Percentiles rank a stretch among this genome's conserved stretches.
These are phyloP conservation scores for Cryptococcus wingfieldii DNA, from an alignment of 1,284 basidiomycete genomes.

Conservation along the genomic window DNA sequence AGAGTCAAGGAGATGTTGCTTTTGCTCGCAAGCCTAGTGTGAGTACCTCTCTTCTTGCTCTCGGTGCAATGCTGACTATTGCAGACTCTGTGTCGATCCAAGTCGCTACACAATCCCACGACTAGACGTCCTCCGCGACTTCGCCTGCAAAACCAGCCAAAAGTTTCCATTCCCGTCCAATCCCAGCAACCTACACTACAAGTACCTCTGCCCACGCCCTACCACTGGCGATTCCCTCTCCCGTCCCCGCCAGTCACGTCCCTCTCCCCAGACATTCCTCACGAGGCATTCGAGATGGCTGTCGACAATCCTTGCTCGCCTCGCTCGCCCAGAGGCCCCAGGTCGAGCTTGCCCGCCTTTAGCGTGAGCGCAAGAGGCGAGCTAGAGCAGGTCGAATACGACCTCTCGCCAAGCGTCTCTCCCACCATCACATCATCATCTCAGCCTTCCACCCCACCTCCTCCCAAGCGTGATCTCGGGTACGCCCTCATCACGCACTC, in stretches of 20 bases:
- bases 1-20: not conserved
- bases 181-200: constrained; percentile 9
- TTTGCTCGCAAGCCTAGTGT: no score
- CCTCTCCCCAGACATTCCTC: constrained; percentile 29
- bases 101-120: no score
- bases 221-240: constrained; percentile 29
- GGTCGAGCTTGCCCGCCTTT: not conserved
- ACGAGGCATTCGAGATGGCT: constrained; percentile 23
- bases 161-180: not conserved
- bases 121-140: not conserved
- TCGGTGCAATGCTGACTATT: no score
- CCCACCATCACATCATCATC: constrained; percentile 4
- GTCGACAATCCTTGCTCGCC: constrained; percentile 16
- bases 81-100: no score
- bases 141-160: not conserved
- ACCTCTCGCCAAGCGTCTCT: constrained; percentile 10
- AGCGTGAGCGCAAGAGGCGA: not conserved
- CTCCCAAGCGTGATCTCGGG: no score
- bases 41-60: no score
- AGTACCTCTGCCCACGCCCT: constrained; percentile 16
- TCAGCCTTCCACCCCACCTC: constrained; percentile 8
- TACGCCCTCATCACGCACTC: no score
- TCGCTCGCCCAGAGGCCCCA: not conserved
- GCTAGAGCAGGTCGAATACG: constrained; percentile 10
- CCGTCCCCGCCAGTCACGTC: constrained; percentile 33